A percentile compares a stretch with the other conserved stretches of the same genome.
These are phyloP conservation scores for Cucurbita pepo DNA, from an alignment of 306 rosid species.

Conservation along the genomic window DNA sequence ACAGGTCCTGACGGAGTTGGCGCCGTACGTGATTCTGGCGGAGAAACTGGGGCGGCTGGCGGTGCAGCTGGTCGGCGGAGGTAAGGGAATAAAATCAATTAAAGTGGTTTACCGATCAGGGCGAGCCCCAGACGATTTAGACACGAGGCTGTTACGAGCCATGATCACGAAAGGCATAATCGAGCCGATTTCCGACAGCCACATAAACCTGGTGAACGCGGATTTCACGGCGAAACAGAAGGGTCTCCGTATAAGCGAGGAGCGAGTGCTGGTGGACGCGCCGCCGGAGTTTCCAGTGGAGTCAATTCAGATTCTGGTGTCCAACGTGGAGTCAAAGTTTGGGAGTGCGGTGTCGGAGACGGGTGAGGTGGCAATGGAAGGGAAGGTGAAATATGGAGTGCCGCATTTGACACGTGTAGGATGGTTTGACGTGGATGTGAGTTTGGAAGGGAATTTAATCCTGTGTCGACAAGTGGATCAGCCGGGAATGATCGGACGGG, in stretches of 20 bases:
- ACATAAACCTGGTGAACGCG: slow-evolving; percentile 70
- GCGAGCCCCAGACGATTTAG: slow-evolving; percentile 55
- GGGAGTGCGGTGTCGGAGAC: slow-evolving; percentile 44
- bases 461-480: slow-evolving; percentile 75
- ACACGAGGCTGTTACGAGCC: slow-evolving; percentile 85
- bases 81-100: slow-evolving; percentile 49
- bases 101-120: slow-evolving; percentile 49
- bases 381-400: slow-evolving; percentile 61
- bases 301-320: slow-evolving; percentile 50
- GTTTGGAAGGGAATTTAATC: slow-evolving; percentile 74
- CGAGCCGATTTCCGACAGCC: slow-evolving; percentile 61
- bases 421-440: slow-evolving; percentile 57
- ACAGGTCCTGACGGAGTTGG: slow-evolving; percentile 63
- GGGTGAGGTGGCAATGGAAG: slow-evolving; percentile 63
- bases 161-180: slow-evolving; percentile 83
- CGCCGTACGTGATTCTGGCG: slow-evolving; percentile 58
- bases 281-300: slow-evolving; percentile 57
- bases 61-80: slow-evolving; percentile 61
- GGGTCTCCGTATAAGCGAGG: slow-evolving; percentile 75
- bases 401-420: slow-evolving; percentile 65
- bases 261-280: slow-evolving; percentile 29
- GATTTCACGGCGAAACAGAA: slow-evolving; percentile 73
- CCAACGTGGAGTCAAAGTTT: slow-evolving; percentile 54
- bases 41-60: slow-evolving; percentile 75
- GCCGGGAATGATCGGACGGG: slow-evolving; percentile 82